These are phyloP conservation scores for Penicillium freii DNA, from an alignment of 2,329 filamentous ascomycete genomes.

Conservation along the genomic window DNA sequence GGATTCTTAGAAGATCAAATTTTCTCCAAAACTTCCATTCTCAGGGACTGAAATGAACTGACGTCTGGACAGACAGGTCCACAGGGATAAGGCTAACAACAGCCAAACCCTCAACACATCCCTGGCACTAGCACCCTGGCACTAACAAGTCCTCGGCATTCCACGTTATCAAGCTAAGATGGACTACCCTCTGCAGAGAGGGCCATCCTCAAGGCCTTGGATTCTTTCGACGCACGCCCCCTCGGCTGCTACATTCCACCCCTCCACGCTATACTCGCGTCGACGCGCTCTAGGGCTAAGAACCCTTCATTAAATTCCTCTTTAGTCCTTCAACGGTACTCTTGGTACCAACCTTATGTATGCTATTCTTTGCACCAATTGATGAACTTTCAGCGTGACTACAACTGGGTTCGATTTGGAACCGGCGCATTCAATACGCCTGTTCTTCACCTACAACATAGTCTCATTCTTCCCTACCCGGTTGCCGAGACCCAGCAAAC, in stretches of 20 bases:
- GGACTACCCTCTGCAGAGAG: background rate
- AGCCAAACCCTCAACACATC: slow-evolving; percentile 6
- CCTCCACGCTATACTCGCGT: slow-evolving; percentile 27
- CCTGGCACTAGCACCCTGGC: slow-evolving; percentile 16
- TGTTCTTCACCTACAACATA: background rate
- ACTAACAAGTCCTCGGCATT: slow-evolving; percentile 15
- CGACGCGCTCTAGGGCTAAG: slow-evolving; percentile 21
- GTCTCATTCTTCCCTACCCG: background rate
- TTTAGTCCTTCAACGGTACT: slow-evolving; percentile 15
- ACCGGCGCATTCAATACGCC: slow-evolving; percentile 4
- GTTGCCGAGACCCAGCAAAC: background rate
- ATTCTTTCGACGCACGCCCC: slow-evolving; percentile 24
- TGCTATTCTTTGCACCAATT: slow-evolving; percentile 1
- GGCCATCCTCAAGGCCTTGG: slow-evolving; percentile 9
- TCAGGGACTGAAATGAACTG: slow-evolving; percentile 13
- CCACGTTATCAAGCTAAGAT: slow-evolving; percentile 14
- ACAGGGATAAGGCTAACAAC: slow-evolving; percentile 13
- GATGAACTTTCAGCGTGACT: slow-evolving; percentile 8
- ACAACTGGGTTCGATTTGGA: slow-evolving; percentile 11
- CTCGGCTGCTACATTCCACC: slow-evolving; percentile 26
- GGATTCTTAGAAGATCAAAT: slow-evolving; percentile 6
- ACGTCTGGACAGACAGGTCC: slow-evolving; percentile 9
- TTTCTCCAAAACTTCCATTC: slow-evolving; percentile 14
- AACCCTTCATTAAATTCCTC: slow-evolving; percentile 13
- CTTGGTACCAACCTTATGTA: background rate